Evolutionary conservation across 2,329 filamentous ascomycete species (phyloP), one percentile per base, ranked within the genome.

Genomic region (Alternaria sp.): DNA sequence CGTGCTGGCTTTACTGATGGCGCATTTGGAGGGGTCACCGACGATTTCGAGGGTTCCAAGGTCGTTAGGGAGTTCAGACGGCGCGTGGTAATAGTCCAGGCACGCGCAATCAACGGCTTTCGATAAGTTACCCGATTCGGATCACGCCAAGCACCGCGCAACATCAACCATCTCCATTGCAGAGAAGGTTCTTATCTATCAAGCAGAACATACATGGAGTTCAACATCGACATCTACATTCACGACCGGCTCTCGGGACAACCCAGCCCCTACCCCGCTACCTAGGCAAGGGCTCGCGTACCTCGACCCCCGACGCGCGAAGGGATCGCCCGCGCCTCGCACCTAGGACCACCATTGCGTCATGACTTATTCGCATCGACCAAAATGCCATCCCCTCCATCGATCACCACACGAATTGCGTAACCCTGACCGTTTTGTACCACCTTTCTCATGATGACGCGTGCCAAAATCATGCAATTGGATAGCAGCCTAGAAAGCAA

Each of bases 321-420:
- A 37, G 28, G 46, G 62, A 63, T 65, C 50, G 56, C 60, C 60
- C 58, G 30, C 25, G 21, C 23, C 55, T 60, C 50, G 45, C 50
- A 63, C 26, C 33, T 33, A 15, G n/a, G 49, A 55, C 62, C 53
- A 58, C 50, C 53, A 74, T 73, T 60, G 62, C 72, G 72, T 75
- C 72, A 75, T 74, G 70, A 74, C 71, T 74, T 65, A 62, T 56
- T 44, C 54, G 30, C 54, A 63, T 56, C 65, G 62, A 68, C 66
- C 55, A 50, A 50, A 50, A 62, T 37, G 51, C 51, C 53, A 57
- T 21, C 33, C 18, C 33, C 18, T 44, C 44, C 23, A 44, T 57
- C 60, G 60, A 61, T 58, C 20, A 33, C 50, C 25, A 45, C 6
- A 9, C 59, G 20, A 56, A 58, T 28, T 30, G 46, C 55, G 46